Evolutionary conservation across 371 early-diverging fungal species (phyloP), one percentile per base, ranked within the genome.

Genomic region (Hamiltosporidium tvaerminnensis): DNA sequence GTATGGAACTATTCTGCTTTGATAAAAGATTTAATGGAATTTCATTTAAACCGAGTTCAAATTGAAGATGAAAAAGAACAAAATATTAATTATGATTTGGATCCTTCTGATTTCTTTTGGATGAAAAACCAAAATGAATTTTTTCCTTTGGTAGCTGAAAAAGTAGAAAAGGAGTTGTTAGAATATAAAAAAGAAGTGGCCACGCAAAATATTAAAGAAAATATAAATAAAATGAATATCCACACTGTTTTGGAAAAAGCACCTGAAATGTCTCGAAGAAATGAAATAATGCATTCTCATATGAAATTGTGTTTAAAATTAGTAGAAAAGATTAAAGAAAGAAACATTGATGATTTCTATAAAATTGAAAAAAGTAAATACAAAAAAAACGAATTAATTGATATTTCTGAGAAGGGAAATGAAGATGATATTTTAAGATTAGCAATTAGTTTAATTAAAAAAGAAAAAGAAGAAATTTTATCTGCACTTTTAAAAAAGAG

Each of bases 131-230:
- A 41, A 38, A 65, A 72, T 55, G 69, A 72, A 60, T 66, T 74
- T 38, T 79, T 79, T 55, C 72, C 73, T 16, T 34, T 67, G 37
- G 80, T 77, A 10, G 74, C 69, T 7, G 76, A 79, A 31, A 63
- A 44, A 41, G 69, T 77, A 55, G 73, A 79, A 41, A 60, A 68
- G n/a, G 76, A 72, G 57, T 60, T 77, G 1, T 39, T 56, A 23
- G 67, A 71, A 35, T 77, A 75, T 61, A 79, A 76, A 50, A 77
- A 73, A 66, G 76, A 75, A 39, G 44, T 79, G 59, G 74, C 74
- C 30, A 54, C 69, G 38, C 44, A 70, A 53, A 61, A 65, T 67
- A 63, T 76, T 9, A 61, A 73, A 23, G 55, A 58, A 31, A 65
- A 56, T 14, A 63, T 53, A 1, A 72, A 69, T 48, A 73, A 71